phyloP scores from a whole-genome alignment of 169 alveolate genomes.

The Plasmodium malariae region DNA sequence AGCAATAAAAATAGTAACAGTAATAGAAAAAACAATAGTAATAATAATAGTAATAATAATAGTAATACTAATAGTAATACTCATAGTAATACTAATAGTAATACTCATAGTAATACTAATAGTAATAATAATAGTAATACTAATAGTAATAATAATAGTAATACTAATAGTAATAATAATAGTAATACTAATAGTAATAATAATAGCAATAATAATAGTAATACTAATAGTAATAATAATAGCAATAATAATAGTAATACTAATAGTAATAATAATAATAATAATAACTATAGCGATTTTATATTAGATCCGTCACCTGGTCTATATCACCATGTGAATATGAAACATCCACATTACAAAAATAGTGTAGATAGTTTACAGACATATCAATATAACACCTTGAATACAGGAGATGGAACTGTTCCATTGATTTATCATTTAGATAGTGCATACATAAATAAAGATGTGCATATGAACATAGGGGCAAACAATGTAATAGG shows the following conservation, averaged over 20 bases:
- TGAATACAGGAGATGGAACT: not conserved
- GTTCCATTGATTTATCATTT: not conserved
- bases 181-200: no score
- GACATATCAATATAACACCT: not conserved
- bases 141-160: no score
- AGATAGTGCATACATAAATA: not conserved
- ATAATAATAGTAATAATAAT: no score
- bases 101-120: no score
- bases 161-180: no score
- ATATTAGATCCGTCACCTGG: not conserved
- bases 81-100: no score
- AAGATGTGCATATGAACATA: not conserved
- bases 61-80: no score
- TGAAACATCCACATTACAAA: not conserved
- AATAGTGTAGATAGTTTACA: not conserved
- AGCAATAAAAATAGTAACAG: no score
- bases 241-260: not conserved
- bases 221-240: not conserved
- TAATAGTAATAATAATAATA: not conserved
- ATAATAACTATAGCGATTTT: no score
- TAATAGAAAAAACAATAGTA: no score
- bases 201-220: no score
- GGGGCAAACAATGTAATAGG: not conserved
- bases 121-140: no score
- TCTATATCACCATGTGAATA: not conserved